These are phyloP conservation scores for Solanum ossicruentum DNA, from an alignment of 257 asterid species.

Conservation along the genomic window DNA sequence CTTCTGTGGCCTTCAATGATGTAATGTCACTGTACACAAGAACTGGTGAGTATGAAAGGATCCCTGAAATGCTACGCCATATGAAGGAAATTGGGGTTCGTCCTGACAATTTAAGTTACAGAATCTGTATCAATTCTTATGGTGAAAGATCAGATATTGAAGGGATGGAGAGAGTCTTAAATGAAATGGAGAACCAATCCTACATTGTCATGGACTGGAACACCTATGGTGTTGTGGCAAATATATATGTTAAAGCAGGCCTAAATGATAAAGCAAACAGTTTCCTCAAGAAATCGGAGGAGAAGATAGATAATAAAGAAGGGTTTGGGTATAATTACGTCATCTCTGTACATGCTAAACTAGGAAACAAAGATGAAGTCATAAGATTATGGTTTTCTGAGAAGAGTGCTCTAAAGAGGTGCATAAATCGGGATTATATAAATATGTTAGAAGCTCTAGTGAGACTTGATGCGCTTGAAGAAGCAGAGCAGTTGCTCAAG, in stretches of 20 bases:
- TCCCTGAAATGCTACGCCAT: conserved; percentile 33
- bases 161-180: conserved; percentile 50
- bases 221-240: conserved; percentile 58
- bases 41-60: conserved; percentile 31
- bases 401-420: conserved; percentile 36
- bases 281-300: conserved; percentile 51
- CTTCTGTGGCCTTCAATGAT: conserved; percentile 49
- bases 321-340: conserved; percentile 50
- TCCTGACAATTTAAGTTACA: conserved; percentile 68
- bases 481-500: conserved; percentile 45
- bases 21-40: conserved; percentile 57
- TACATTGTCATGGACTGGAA: conserved; percentile 56
- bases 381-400: conserved; percentile 51
- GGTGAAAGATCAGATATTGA: conserved; percentile 52
- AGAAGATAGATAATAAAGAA: conserved; percentile 39
- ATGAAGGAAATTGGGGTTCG: conserved; percentile 40
- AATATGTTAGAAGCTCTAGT: conserved; percentile 50
- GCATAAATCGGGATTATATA: conserved; percentile 51
- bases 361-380: conserved; percentile 50
- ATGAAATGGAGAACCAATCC: conserved; percentile 57
- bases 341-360: conserved; percentile 52
- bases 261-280: conserved; percentile 34
- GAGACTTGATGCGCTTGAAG: conserved; percentile 52
- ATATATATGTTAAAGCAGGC: conserved; percentile 48
- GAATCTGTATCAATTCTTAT: conserved; percentile 67